phyloP scores from a whole-genome alignment of 2,329 filamentous ascomycete genomes.

The Aureobasidium musti region DNA sequence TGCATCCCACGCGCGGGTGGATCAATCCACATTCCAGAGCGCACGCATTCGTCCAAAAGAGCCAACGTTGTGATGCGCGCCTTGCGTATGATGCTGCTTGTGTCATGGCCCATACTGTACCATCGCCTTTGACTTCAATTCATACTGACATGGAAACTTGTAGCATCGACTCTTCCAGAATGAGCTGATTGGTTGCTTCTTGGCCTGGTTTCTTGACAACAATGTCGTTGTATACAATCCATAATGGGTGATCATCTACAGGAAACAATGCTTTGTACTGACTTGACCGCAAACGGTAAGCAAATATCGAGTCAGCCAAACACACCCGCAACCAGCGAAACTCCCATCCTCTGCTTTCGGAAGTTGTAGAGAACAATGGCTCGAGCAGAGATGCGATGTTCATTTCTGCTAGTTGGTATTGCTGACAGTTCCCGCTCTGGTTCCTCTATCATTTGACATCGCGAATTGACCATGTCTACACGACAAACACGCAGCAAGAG shows the following conservation, averaged over 20 bases:
- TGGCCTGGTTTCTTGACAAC: background rate
- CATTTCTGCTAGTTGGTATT: too few species aligned
- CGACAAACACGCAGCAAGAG: constrained; percentile 7
- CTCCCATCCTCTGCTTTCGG: background rate
- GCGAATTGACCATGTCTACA: background rate
- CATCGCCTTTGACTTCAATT: too few species aligned
- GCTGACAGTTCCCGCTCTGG: background rate
- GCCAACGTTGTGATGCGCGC: background rate
- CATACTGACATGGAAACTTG: background rate
- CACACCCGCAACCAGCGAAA: background rate
- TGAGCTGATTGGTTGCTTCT: background rate
- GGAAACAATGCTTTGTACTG: background rate
- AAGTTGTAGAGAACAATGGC: background rate
- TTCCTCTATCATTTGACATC: background rate
- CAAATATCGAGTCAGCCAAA: background rate
- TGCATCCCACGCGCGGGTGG: background rate
- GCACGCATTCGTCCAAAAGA: too few species aligned
- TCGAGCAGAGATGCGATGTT: background rate
- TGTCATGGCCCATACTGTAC: too few species aligned
- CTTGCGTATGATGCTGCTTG: background rate
- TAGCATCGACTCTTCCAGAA: background rate
- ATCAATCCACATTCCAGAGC: background rate
- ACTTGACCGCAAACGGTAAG: background rate
- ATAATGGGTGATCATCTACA: background rate
- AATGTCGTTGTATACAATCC: background rate